These are phyloP conservation scores for Talaromyces sp. DNA, from an alignment of 2,329 filamentous ascomycete species.

Conservation along the genomic window DNA sequence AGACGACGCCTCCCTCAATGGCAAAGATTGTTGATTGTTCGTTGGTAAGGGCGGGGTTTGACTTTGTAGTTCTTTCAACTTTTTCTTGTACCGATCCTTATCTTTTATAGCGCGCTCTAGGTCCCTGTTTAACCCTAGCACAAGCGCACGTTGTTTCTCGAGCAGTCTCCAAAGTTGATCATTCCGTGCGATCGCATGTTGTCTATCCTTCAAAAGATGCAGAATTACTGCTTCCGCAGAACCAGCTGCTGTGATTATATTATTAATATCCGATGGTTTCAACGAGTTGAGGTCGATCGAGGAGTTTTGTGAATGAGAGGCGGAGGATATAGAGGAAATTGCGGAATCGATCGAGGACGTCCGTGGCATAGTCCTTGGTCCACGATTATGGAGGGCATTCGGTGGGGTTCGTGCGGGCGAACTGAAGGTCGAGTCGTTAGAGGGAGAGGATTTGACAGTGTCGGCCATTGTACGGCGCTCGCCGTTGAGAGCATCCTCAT, in stretches of 20 bases:
- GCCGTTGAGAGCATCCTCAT: slow-evolving; percentile 22
- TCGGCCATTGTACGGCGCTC: slow-evolving; percentile 28
- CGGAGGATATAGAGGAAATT: slow-evolving; percentile 70
- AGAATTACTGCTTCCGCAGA: slow-evolving; percentile 86
- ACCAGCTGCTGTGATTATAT: slow-evolving; percentile 77
- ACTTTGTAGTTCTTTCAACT: slow-evolving; percentile 70
- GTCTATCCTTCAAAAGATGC: slow-evolving; percentile 86
- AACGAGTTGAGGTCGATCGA: slow-evolving; percentile 55
- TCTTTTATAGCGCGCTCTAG: slow-evolving; percentile 87
- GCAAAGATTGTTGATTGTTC: slow-evolving; percentile 19
- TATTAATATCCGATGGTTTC: slow-evolving; percentile 70
- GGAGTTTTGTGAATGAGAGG: slow-evolving; percentile 57
- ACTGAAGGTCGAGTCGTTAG: slow-evolving; percentile 23
- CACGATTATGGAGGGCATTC: slow-evolving; percentile 28
- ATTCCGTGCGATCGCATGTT: slow-evolving; percentile 83
- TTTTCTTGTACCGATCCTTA: slow-evolving; percentile 89
- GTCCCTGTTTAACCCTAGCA: slow-evolving; percentile 90
- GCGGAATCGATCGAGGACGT: slow-evolving; percentile 91
- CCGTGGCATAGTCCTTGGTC: slow-evolving; percentile 53
- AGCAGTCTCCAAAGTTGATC: slow-evolving; percentile 90
- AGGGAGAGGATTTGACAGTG: slow-evolving; percentile 29
- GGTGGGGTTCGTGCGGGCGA: slow-evolving; percentile 30
- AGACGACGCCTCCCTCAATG: not conserved
- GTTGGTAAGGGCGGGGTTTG: slow-evolving; percentile 41
- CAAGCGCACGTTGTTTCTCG: slow-evolving; percentile 93